Base-by-base conservation (phyloP, 2,329 filamentous ascomycete genomes). In the Claviceps quebecensis region DNA sequence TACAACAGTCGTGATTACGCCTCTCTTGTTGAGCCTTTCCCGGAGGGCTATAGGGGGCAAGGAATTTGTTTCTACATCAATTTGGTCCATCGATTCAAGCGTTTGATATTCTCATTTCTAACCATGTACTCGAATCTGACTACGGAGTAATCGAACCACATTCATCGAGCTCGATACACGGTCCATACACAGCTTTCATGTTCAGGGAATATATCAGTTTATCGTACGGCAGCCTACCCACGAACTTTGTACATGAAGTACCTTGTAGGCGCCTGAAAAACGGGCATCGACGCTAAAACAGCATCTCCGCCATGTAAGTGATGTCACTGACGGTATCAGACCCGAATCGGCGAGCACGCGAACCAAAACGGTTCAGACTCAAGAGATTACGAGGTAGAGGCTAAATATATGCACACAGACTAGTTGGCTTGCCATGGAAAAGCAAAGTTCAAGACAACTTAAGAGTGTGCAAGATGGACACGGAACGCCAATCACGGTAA, bases 331-430 rank as follows among this genome's bases (percentile, higher is more conserved):
- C 56, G 58, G 58, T 61, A 62, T 64, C 63, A 59, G 57, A 55
- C 61, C 57, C 47, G 48, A 45, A 55, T 61, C 60, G 50, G 51
- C 57, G 55, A 63, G 58, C 48, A 49, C 58, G 41, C 41, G 51
- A 60, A 56, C 68, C 77, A 80, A 78, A 73, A 80, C 77, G 77
- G 68, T 60, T 57, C 60, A 58, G 54, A 61, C 63, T 67, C 69
- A 67, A 67, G 64, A 36, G 16, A 68, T 69, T 66, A 59, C 59
- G 17, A 63, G 63, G 60, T 59, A 65, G 68, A 68, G 70, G 66
- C 61, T 78, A 69, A 53, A 77, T 95, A 76, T 95, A 75, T 87
- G 89, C 89, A 94, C 85, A 83, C 81, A 86, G 89, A 95, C 89
- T 93, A 83, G 90, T 93, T 83, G 84, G 82, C 87, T 89, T 80